A percentile compares a stretch with the other conserved stretches of the same genome.
Conservation (phyloP, 192 early-diverging fungal species). For the Backusella mclennaniae region DNA sequence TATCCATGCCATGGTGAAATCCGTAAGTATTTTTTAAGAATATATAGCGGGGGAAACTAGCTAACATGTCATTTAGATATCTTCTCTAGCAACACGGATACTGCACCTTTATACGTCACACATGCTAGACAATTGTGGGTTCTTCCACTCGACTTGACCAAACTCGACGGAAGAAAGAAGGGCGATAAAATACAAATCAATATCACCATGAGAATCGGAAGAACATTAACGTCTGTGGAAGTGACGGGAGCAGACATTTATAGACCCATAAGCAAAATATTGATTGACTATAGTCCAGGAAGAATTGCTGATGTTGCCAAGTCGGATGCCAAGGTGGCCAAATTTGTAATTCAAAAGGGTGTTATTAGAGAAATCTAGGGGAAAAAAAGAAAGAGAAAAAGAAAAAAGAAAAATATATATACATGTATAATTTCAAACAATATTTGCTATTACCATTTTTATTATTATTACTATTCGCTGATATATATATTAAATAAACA, state of each 20-base stretch:
- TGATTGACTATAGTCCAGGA: conserved; percentile 1
- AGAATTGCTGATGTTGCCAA: background rate
- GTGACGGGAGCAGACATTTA: background rate
- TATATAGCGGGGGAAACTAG: background rate
- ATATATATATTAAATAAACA: background rate
- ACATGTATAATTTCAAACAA: background rate
- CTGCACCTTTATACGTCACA: background rate
- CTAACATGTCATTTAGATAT: background rate
- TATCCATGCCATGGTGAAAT: conserved; percentile 1
- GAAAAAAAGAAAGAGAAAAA: no score
- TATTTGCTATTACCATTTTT: background rate
- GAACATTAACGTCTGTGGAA: background rate
- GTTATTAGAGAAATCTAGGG: background rate
- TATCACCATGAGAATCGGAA: background rate
- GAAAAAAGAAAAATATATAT: background rate
- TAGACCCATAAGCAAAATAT: background rate
- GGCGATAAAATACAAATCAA: background rate
- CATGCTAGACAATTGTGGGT: background rate
- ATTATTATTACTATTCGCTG: background rate
- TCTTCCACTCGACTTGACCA: background rate
- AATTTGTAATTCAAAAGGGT: background rate
- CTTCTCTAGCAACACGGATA: background rate
- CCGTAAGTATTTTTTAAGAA: background rate
- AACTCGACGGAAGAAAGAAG: background rate
- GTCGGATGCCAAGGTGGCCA: background rate